These are phyloP conservation scores for Alternaria sp. DNA, from an alignment of 2,329 filamentous ascomycete genomes.

Conservation along the genomic window DNA sequence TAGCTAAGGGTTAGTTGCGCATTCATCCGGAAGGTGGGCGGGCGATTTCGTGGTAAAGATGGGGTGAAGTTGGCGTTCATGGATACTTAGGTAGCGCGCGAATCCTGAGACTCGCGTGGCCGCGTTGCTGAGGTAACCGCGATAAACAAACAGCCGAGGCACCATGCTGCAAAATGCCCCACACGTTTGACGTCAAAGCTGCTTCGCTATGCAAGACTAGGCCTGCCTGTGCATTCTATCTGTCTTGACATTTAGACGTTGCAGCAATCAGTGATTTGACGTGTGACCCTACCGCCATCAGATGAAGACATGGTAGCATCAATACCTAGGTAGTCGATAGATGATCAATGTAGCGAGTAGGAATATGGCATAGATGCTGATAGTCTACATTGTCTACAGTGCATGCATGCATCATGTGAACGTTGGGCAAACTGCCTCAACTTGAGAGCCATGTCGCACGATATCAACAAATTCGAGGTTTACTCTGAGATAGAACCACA, in stretches of 20 bases:
- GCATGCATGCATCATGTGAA: not conserved
- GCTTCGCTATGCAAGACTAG: not conserved
- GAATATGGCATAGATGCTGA: not conserved
- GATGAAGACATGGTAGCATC: not conserved
- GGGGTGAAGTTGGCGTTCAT: slow-evolving; percentile 31
- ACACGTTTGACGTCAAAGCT: not conserved
- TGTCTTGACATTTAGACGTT: not conserved
- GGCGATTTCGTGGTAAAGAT: slow-evolving; percentile 45
- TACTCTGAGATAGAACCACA: not conserved
- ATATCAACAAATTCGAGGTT: not conserved
- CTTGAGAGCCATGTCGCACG: not conserved
- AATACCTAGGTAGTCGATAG: not conserved
- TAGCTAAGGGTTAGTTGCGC: slow-evolving; percentile 46
- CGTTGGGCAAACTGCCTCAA: not conserved
- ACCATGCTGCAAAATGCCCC: not conserved
- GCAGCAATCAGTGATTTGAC: not conserved
- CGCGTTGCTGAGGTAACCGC: slow-evolving; percentile 34
- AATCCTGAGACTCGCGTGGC: slow-evolving; percentile 31
- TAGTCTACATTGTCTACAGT: not conserved
- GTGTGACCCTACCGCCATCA: not conserved
- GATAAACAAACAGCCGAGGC: slow-evolving; percentile 19
- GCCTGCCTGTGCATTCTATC: not conserved
- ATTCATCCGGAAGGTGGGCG: slow-evolving; percentile 42
- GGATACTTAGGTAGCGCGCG: slow-evolving; percentile 20
- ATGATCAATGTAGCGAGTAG: not conserved